Evolutionary conservation across 2,329 filamentous ascomycete genomes (phyloP).

Genomic region (Sporothrix pseudoabietina): DNA sequence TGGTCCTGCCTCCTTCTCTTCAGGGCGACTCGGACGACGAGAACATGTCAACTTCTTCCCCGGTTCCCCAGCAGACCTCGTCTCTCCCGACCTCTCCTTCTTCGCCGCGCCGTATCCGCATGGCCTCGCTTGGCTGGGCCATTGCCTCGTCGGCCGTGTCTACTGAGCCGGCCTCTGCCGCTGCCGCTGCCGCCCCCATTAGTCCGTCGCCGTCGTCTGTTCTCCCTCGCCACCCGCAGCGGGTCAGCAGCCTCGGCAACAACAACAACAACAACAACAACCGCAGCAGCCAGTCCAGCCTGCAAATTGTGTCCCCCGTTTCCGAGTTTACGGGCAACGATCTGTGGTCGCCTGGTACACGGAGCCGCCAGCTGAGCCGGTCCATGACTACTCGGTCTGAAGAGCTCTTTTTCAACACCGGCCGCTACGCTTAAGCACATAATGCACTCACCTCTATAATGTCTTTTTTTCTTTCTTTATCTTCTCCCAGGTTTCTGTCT

Average conservation of each 20-base stretch:
- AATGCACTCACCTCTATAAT: neutral
- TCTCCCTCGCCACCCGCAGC: conserved; percentile 5
- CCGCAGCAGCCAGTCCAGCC: neutral
- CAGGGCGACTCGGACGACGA: conserved; percentile 22
- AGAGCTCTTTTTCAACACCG: conserved; percentile 43
- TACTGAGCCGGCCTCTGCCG: neutral
- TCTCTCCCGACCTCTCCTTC: conserved; percentile 15
- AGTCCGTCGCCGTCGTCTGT: neutral
- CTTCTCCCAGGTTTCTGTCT: neutral
- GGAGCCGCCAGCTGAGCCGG: conserved; percentile 39
- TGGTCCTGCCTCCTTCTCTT: neutral
- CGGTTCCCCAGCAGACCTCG: neutral
- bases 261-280: neutral
- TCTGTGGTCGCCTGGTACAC: conserved; percentile 33
- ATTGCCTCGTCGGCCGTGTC: conserved; percentile 30
- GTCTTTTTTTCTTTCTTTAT: neutral
- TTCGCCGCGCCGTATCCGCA: conserved; percentile 29
- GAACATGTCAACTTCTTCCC: neutral
- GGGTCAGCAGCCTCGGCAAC: conserved; percentile 15
- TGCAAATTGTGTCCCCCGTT: conserved; percentile 30
- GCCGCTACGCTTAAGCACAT: conserved; percentile 33
- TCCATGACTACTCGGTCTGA: conserved; percentile 48
- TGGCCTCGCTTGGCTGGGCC: conserved; percentile 40
- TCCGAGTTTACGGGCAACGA: conserved; percentile 29
- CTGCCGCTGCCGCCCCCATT: conserved; percentile 37